A percentile compares a stretch with the other conserved stretches of the same genome.
These are phyloP conservation scores for Takashimella koratensis DNA, from an alignment of 1,284 basidiomycete genomes.

Conservation along the genomic window DNA sequence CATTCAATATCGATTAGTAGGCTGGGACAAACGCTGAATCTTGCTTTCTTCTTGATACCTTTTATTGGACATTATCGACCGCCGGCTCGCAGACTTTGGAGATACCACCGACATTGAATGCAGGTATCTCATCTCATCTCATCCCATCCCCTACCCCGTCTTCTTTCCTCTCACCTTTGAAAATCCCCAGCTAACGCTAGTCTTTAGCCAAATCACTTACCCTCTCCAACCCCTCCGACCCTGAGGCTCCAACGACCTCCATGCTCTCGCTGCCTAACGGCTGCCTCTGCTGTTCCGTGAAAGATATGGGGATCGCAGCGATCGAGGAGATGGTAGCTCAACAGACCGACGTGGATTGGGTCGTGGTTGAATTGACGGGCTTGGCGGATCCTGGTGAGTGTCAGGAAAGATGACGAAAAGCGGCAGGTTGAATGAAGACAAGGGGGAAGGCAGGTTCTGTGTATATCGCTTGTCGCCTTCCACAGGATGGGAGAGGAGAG, in stretches of 20 bases:
- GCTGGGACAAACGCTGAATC: too few relatives aligned
- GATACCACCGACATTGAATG: slow-evolving; percentile 52
- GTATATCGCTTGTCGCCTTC: background rate
- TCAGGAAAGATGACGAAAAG: too few relatives aligned
- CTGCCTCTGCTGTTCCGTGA: slow-evolving; percentile 90
- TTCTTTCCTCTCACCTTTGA: too few relatives aligned
- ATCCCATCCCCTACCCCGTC: slow-evolving; percentile 2
- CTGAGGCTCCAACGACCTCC: slow-evolving; percentile 42
- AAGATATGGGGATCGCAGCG: slow-evolving; percentile 82
- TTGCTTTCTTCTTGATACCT: too few relatives aligned
- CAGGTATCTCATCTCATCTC: slow-evolving; percentile 14
- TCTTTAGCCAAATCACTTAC: slow-evolving; percentile 42
- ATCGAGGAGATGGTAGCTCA: slow-evolving; percentile 68
- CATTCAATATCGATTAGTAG: too few relatives aligned
- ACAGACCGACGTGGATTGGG: slow-evolving; percentile 80
- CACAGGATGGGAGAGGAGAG: too few relatives aligned
- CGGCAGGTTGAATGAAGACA: too few relatives aligned
- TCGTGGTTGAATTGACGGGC: slow-evolving; percentile 87
- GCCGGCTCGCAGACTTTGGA: slow-evolving; percentile 51
- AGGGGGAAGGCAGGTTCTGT: too few relatives aligned
- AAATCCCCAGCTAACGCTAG: too few relatives aligned
- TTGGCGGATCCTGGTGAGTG: slow-evolving; percentile 83
- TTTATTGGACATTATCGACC: too few relatives aligned
- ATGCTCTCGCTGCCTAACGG: slow-evolving; percentile 87
- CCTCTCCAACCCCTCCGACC: slow-evolving; percentile 57